These are phyloP conservation scores for Pythium chondricola DNA, from an alignment of 352 stramenopile species.

Conservation along the genomic window DNA sequence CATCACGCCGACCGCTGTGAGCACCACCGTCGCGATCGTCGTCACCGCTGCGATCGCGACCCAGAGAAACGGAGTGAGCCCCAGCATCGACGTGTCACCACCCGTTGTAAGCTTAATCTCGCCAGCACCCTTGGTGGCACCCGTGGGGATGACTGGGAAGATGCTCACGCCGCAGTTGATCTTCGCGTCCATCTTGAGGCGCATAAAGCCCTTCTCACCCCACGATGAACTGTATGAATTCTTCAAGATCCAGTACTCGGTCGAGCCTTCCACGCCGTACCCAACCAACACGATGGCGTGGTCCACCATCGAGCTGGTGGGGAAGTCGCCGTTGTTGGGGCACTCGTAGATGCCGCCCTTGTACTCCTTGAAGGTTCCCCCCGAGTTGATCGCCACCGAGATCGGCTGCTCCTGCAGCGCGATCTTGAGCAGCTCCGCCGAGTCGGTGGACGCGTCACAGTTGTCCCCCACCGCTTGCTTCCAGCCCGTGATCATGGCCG, in stretches of 20 bases:
- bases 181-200: constrained; percentile 58
- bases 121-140: constrained; percentile 34
- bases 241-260: constrained; percentile 76
- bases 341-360: constrained; percentile 70
- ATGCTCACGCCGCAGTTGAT: constrained; percentile 77
- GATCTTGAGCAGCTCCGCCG: constrained; percentile 54
- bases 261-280: constrained; percentile 39
- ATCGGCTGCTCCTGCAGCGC: constrained; percentile 67
- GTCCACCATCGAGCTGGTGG: constrained; percentile 50
- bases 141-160: constrained; percentile 60
- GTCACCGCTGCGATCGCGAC: constrained; percentile 17
- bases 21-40: constrained; percentile 18
- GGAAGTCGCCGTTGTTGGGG: constrained; percentile 64
- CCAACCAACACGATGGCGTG: constrained; percentile 73
- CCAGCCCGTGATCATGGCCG: constrained; percentile 65
- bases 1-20: constrained; percentile 27
- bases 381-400: constrained; percentile 74
- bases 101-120: constrained; percentile 48
- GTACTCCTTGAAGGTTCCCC: constrained; percentile 74
- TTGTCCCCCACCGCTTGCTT: constrained; percentile 55
- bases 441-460: constrained; percentile 44
- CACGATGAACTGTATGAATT: constrained; percentile 75
- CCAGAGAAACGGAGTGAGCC: constrained; percentile 26
- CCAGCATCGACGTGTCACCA: constrained; percentile 30
- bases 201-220: constrained; percentile 64